Evolutionary conservation across 345 rosid genomes (phyloP), one percentile per base, ranked within the genome.

Genomic region (Cardamine chenopodiifolia): DNA sequence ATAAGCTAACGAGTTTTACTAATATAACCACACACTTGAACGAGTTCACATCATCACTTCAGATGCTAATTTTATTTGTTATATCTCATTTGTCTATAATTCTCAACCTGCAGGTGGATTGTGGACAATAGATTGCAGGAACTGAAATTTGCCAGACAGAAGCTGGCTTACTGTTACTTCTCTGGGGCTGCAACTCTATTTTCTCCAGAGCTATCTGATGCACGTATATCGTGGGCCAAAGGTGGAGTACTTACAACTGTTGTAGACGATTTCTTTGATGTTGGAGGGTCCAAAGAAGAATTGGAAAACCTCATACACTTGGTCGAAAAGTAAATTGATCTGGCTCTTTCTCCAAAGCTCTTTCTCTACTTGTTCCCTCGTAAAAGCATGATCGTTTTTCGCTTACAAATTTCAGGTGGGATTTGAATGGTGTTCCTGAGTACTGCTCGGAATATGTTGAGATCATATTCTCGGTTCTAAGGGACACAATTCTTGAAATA

Each of bases 221-320:
- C 97, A 10, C 95, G 96, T 40, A 83, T 88, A 49, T 80, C 95
- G n/a, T 94, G 97, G 98, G 97, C 97, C 58, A 94, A 94, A 85
- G 89, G 86, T 58, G 87, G 87, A 18, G 93, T 92, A 32, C 92
- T 94, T 65, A 85, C 95, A 23, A 94, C 97, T 7, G 89, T 91
- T 50, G 83, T 91, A 11, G 98, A 91, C 47, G 98, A 91, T 75
- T 94, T 94, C 68, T 94, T 83, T 66, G 97, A 94, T 68, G 82
- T 90, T 75, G 97, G 95, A 66, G 97, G 93, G 37, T 89, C 97
- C 20, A 81, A 70, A 60, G 94, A 87, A 77, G 98, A 93, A 72
- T 71, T 87, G 29, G 63, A 82, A 48, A 91, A 91, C 86, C 82
- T 93, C 55, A 70, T 89, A 42, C 74, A 86, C 31, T 82, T 91